These are phyloP conservation scores for Papiliotrema flavescens DNA, from an alignment of 1,284 basidiomycete genomes.

Conservation along the genomic window DNA sequence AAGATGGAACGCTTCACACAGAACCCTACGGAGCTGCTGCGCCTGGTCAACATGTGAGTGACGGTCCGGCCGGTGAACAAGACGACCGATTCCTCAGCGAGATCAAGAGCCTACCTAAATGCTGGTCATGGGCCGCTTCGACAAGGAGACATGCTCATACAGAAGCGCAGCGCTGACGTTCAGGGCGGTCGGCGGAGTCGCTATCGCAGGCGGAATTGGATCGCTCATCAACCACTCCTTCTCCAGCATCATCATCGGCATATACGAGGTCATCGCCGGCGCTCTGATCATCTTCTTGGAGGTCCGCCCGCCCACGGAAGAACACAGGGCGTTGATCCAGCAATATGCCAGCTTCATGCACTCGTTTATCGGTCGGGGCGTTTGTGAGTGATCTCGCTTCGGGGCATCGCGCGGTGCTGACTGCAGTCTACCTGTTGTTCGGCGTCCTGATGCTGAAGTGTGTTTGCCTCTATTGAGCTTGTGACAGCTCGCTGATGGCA, in stretches of 20 bases:
- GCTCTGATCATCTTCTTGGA: constrained; percentile 44
- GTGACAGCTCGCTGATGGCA: constrained; percentile 5
- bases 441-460: constrained; percentile 49
- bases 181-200: constrained; percentile 46
- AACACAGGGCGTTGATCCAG: constrained; percentile 43
- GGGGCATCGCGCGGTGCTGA: background rate
- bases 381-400: constrained; percentile 36
- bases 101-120: too few relatives aligned
- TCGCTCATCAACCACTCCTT: constrained; percentile 45
- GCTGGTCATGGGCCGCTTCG: too few relatives aligned
- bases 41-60: constrained; percentile 46
- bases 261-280: constrained; percentile 43
- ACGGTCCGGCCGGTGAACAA: too few relatives aligned
- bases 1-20: constrained; percentile 44
- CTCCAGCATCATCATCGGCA: constrained; percentile 44
- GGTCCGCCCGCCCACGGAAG: constrained; percentile 38
- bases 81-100: too few relatives aligned
- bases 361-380: constrained; percentile 48
- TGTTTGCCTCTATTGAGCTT: constrained; percentile 4
- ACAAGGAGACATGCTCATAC: too few relatives aligned
- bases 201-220: constrained; percentile 44
- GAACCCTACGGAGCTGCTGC: constrained; percentile 46
- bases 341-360: constrained; percentile 50
- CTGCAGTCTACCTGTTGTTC: constrained; percentile 46
- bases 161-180: background rate